Base-by-base conservation (phyloP, 495 filamentous ascomycete species). In the Xylaria palmicola region DNA sequence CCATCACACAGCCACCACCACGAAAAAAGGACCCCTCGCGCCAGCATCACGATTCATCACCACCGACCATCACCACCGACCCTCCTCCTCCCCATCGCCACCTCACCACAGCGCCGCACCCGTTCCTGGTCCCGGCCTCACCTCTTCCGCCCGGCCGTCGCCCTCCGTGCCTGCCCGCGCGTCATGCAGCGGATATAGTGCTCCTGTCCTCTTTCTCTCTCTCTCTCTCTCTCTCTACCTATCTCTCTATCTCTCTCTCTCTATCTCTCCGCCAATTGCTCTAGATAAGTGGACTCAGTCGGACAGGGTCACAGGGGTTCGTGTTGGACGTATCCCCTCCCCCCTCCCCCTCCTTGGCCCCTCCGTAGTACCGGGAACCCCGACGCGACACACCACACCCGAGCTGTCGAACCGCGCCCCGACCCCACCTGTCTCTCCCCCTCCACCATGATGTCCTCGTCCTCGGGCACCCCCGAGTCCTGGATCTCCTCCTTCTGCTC, bases 401-500 rank as follows among this genome's bases (percentile, higher is more conserved):
- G 19, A 41, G 9, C 8, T 36, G 10, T 8, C 44, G 44, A 49
- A 47, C 27, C 55, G 45, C 45, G 45, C 45, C 44, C 15, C 34
- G 34, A 8, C 12, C 20, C 36, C 19, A 17, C 7, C 10, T 13
- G 5, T 8, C 15, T 30, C 19, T 39, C n/a, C 36, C 39, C 43
- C 43, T 43, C 5, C 36, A 70, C 12, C 50, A 60, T 44, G 36
- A 85, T 85, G 82, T 85, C 82, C 66, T 86, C 90, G 62, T 93
- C 91, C 4, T 93, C 92, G 52, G 90, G 88, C 60, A 86, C 90
- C 3, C 89, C 90, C 65, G 93, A 96, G 77, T 94, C 91, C 41
- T 98, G 94, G 94, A 98, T 98, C 78, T 88, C 90, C 55, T 93
- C 92, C 49, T 98, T 97, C 75, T 98, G 94, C 79, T 91, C 90